Conservation (phyloP, 495 filamentous ascomycete genomes). For the Oidiodendron maius region DNA sequence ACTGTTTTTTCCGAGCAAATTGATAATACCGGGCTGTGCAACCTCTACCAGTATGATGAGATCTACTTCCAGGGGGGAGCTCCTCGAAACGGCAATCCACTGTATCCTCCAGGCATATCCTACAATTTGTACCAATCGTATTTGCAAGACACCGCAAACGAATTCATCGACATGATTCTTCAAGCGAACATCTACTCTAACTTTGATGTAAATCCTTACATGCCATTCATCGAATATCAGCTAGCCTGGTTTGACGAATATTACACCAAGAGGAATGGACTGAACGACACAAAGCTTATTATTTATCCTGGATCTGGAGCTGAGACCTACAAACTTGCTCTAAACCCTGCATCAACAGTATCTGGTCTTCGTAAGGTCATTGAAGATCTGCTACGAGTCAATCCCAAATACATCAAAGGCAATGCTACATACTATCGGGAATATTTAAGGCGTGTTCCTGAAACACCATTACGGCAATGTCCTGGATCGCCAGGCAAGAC, state of each 20-base stretch:
- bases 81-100: background rate
- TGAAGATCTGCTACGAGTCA: too few relatives aligned
- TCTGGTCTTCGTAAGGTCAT: background rate
- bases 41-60: background rate
- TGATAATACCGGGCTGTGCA: background rate
- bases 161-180: background rate
- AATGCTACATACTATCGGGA: too few relatives aligned
- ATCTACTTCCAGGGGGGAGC: background rate
- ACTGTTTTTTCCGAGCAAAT: background rate
- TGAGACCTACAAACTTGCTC: background rate
- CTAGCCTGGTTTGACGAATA: background rate
- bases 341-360: background rate
- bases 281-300: background rate
- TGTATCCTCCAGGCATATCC: background rate
- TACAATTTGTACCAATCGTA: background rate
- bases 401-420: too few relatives aligned
- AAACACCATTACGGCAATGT: too few relatives aligned
- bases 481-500: too few relatives aligned
- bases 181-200: background rate
- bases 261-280: background rate
- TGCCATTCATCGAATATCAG: background rate
- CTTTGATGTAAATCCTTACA: background rate
- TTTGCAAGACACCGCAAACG: background rate
- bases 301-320: background rate
- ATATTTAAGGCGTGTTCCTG: too few relatives aligned